Base-by-base conservation (phyloP, 2,329 filamentous ascomycete genomes). In the Colletotrichum caudatum region DNA sequence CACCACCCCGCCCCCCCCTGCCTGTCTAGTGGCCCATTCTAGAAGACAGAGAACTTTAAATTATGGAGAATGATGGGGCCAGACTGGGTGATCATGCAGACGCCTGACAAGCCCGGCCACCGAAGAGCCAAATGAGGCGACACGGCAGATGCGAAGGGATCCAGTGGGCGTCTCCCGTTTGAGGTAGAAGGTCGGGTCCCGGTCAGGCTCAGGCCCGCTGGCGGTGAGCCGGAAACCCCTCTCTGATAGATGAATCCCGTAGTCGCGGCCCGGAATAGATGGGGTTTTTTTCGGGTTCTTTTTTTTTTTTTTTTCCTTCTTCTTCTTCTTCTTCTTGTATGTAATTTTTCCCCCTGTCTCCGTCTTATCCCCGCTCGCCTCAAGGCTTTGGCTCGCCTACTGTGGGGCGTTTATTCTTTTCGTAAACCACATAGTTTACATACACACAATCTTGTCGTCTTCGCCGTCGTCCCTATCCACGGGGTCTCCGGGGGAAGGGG, bases 1-100 rank as follows among this genome's bases (percentile, higher is more conserved):
- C 41, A 33, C 59, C 53, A 4, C 65, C 41, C 41, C 41, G 16
- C 41, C 41, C 41, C 6, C 18, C 41, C 18, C 5, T 12, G 3
- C 16, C 39, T 18, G 60, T 54, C 60, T 46, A 48, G 8, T 33
- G 20, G n/a, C 60, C 56, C 60, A 35, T 72, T 64, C 69, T 69
- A 69, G 66, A 69, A 69, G 54, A 69, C 46, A 44, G 69, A 64
- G 66, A 72, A 71, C 66, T 69, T 64, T 69, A 69, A 72, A 72
- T 64, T 48, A 41, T 64, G 66, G 69, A n/a, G 60, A 60, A 35
- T 35, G 18, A 29, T 20, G 37, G 23, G 44, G 57, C 35, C 50
- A 39, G 58, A 46, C 37, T 64, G 53, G 69, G 39, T 69, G 65
- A 72, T 72, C 69, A 72, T 72, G 69, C 69, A 69, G 53, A 69